These are phyloP conservation scores for Arthroderma uncinatum DNA, from an alignment of 2,329 filamentous ascomycete genomes.

Conservation along the genomic window DNA sequence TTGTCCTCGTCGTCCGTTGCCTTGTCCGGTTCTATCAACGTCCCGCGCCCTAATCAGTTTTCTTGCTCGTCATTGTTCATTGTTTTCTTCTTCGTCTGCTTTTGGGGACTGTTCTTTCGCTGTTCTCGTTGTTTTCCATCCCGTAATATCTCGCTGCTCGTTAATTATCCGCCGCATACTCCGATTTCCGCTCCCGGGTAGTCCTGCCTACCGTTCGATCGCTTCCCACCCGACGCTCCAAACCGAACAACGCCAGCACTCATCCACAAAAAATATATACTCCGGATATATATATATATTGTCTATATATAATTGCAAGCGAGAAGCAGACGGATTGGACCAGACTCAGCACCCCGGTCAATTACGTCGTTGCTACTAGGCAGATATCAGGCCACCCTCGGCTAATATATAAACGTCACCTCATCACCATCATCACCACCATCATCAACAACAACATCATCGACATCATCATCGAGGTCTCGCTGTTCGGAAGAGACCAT, in stretches of 20 bases:
- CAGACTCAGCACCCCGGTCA: neutral
- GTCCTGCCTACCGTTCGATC: neutral
- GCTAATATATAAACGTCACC: no score
- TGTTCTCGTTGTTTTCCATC: no score
- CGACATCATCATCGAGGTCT: neutral
- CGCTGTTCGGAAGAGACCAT: neutral
- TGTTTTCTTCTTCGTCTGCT: neutral
- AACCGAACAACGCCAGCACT: no score
- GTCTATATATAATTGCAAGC: neutral
- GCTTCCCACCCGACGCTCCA: neutral
- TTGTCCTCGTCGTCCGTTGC: slow-evolving; percentile 15
- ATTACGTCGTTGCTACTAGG: neutral
- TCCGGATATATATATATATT: neutral
- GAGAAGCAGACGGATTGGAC: neutral
- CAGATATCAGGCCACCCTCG: neutral
- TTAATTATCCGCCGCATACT: neutral
- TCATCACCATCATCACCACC: neutral
- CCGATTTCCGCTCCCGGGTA: neutral
- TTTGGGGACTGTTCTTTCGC: neutral
- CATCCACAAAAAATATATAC: no score
- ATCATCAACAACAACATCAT: neutral
- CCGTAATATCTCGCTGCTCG: neutral
- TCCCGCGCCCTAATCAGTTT: neutral
- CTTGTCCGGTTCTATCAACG: neutral
- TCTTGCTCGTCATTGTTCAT: neutral